These are phyloP conservation scores for Serendipita vermifera DNA, from an alignment of 768 basidiomycete species.

Conservation along the genomic window DNA sequence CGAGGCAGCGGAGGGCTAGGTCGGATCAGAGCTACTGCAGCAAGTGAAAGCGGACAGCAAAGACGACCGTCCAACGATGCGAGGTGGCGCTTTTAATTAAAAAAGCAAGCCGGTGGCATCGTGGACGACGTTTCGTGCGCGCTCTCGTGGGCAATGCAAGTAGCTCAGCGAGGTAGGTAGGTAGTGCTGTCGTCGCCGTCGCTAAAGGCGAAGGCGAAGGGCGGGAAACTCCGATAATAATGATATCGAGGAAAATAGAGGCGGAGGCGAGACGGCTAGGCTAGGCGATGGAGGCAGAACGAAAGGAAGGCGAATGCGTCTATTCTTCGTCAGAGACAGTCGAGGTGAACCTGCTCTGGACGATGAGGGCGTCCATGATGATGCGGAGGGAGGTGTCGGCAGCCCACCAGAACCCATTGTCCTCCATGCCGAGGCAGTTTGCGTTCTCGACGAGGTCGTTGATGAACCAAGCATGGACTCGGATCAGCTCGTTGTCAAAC, in stretches of 20 bases:
- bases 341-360: not conserved
- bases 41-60: not conserved
- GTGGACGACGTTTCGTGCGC: not conserved
- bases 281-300: not conserved
- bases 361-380: not conserved
- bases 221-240: not conserved
- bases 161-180: not conserved
- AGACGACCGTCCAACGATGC: not conserved
- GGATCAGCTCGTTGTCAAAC: not conserved
- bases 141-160: not conserved
- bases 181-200: not conserved
- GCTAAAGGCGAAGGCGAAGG: no score
- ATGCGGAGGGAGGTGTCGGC: not conserved
- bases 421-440: conserved; percentile 6
- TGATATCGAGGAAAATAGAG: not conserved
- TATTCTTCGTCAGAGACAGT: no score
- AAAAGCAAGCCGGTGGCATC: not conserved
- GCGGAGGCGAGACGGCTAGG: not conserved
- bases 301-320: not conserved
- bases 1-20: not conserved
- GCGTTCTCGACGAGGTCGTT: conserved; percentile 2
- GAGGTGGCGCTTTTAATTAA: no score
- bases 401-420: not conserved
- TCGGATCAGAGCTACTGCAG: not conserved
- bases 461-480: conserved; percentile 8